Evolutionary conservation across 2,329 filamentous ascomycete species (phyloP), one percentile per base, ranked within the genome.

Genomic region (Phialophora tarda): DNA sequence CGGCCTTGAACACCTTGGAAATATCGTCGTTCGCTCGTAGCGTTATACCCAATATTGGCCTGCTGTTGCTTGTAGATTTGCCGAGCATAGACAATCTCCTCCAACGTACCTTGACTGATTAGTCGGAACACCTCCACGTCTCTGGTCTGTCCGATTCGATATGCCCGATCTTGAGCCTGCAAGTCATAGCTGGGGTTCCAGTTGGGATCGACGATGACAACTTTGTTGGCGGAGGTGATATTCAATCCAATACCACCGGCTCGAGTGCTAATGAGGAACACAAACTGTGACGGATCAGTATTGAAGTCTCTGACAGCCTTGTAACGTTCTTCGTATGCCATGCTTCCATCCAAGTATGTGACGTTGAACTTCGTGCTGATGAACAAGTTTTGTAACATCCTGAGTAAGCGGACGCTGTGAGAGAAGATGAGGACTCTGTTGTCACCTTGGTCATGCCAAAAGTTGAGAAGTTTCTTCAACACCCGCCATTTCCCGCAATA

Each of bases 51-150:
- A 65, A 99, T 98, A 74, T 97, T 98, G 28, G 95, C 94, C 79
- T 98, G 95, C 74, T 99, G 95, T 75, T 99, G 95, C 78, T 99
- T 99, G 84, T 99, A 99, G 47, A 99, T 95, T 74, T 99, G 95
- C 6, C 95, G 86, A 0, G 94, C 95, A 74, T 99, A 99, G 7
- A 98, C 92, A 62, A 97, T 95, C 77, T 99, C 95, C 75, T 99
- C 95, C 17, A 99, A 92, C 0, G 95, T 98, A 0, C 95, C 95
- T 1, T 91, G 88, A 1, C 91, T 94, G 21, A 99, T 88, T 1
- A 99, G 86, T 3, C 95, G 89, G 76, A 97, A 98, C 0, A 98
- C 94, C 75, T 99, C 95, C 0, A 99, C 95, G 74, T 98, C 92
- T 23, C 95, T 86, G 0, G 87, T 88, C 78, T 99, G 95, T 0